phyloP scores from a whole-genome alignment of 2,329 filamentous ascomycete species.

The Ophiostoma sp. region DNA sequence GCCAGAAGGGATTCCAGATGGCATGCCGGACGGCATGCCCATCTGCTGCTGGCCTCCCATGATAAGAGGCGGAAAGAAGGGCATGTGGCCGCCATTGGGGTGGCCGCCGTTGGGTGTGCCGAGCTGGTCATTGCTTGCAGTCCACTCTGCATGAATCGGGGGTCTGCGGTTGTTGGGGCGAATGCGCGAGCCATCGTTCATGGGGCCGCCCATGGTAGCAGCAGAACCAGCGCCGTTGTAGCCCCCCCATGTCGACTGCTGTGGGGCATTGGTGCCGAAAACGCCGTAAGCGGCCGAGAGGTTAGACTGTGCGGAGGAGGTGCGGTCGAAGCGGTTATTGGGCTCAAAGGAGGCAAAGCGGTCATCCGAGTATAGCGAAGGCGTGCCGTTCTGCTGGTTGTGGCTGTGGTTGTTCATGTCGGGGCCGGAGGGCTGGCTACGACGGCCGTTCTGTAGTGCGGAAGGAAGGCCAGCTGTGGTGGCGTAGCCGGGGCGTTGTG shows the following conservation, averaged over 20 bases:
- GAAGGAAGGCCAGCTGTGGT: constrained; percentile 48
- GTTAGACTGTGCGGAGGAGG: constrained; percentile 34
- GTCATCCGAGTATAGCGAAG: constrained; percentile 66
- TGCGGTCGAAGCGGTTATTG: constrained; percentile 45
- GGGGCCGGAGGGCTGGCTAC: constrained; percentile 47
- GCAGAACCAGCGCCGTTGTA: constrained; percentile 53
- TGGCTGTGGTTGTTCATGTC: constrained; percentile 74
- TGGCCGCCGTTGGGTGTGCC: constrained; percentile 18
- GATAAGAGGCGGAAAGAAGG: constrained; percentile 23
- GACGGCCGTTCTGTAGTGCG: constrained; percentile 51
- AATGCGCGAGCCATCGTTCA: constrained; percentile 59
- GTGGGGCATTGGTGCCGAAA: constrained; percentile 40
- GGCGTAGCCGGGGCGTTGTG: constrained; percentile 57
- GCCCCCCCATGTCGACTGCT: constrained; percentile 65
- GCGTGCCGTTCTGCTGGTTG: constrained; percentile 57
- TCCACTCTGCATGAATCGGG: constrained; percentile 56
- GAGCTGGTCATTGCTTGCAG: constrained; percentile 25
- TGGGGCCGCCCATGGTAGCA: constrained; percentile 59
- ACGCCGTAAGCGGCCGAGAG: constrained; percentile 41
- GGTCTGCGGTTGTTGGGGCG: constrained; percentile 49
- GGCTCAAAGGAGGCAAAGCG: constrained; percentile 59
- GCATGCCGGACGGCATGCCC: constrained; percentile 33
- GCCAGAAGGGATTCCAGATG: constrained; percentile 34
- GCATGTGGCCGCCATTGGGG: constrained; percentile 20
- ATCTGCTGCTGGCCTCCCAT: constrained; percentile 26